Evolutionary conservation across 2,329 filamentous ascomycete genomes (phyloP).

Genomic region (Raffaelea arxii): DNA sequence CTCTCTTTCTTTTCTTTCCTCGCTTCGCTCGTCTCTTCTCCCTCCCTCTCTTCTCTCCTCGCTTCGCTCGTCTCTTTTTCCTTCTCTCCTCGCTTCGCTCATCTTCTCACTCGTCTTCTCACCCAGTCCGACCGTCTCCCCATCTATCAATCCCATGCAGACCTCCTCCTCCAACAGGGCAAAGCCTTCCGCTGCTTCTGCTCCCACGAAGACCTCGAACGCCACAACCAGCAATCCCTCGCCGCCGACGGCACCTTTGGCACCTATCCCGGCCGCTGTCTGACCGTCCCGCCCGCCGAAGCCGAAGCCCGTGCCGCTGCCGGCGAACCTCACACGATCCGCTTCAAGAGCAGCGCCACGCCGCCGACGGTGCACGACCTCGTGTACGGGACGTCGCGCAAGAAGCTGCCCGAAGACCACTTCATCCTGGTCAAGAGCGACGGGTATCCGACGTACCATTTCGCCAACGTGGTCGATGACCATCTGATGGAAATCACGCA

Average conservation of each 20-base stretch:
- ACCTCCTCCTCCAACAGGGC: conserved; percentile 57
- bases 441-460: conserved; percentile 89
- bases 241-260: conserved; percentile 33
- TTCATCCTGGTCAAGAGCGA: conserved; percentile 88
- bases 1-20: no score
- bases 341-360: conserved; percentile 56
- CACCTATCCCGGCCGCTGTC: conserved; percentile 58
- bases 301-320: conserved; percentile 59
- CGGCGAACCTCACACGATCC: conserved; percentile 66
- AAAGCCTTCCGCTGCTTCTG: conserved; percentile 94
- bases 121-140: conserved; percentile 65
- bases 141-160: conserved; percentile 62
- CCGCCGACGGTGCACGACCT: conserved; percentile 64
- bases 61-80: no score
- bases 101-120: no score
- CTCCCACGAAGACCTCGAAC: conserved; percentile 57
- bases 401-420: conserved; percentile 56
- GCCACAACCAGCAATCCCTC: conserved; percentile 54
- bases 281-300: conserved; percentile 53
- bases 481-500: conserved; percentile 93
- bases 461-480: conserved; percentile 95
- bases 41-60: no score
- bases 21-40: no score
- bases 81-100: no score
- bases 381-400: conserved; percentile 63